Base-by-base conservation (phyloP, 345 rosid genomes). In the Dovyalis caffra region DNA sequence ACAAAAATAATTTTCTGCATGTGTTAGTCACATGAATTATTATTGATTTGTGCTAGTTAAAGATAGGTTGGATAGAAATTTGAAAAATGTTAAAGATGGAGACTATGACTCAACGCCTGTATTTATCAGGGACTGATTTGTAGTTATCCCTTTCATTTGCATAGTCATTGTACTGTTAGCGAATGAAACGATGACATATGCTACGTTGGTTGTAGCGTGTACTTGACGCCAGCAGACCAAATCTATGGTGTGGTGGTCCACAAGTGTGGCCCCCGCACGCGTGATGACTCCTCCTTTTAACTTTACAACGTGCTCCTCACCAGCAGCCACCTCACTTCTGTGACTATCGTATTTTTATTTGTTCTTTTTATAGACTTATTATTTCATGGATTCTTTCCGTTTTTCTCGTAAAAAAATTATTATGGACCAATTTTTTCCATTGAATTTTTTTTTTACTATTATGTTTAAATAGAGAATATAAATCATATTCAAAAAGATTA, bases 221-320 rank as follows among this genome's bases (percentile, higher is more conserved):
- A 74, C 51, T 79, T 35, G 85, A 86, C 87, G 86, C 76, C 78
- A 71, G 81, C 75, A 26, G 84, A 82, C 82, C 79, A 60, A 70
- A 70, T 75, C 77, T 69, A 20, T 56, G 60, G 1, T 8, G 9
- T 33, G 67, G 73, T 53, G 84, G 82, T 61, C 86, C 86, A 60
- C 76, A 68, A 1, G 1, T 6, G 82, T 82, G 80, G 83, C 21
- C 85, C 76, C 75, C 77, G 45, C 82, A 80, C 83, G 86, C 86
- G 83, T 83, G 86, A 66, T 37, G 47, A 57, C 70, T 67, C 51
- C 51, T 28, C 63, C 9, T 69, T 33, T 21, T 56, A 1, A 21
- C 82, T 80, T 80, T 78, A 28, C 49, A 74, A 78, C 83, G 78
- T 78, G 82, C 77, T 31, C 75, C 51, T 72, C 77, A 11, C 76